These are phyloP conservation scores for Nakaseomyces nivariensis DNA, from an alignment of 1,139 yeast species.

Conservation along the genomic window DNA sequence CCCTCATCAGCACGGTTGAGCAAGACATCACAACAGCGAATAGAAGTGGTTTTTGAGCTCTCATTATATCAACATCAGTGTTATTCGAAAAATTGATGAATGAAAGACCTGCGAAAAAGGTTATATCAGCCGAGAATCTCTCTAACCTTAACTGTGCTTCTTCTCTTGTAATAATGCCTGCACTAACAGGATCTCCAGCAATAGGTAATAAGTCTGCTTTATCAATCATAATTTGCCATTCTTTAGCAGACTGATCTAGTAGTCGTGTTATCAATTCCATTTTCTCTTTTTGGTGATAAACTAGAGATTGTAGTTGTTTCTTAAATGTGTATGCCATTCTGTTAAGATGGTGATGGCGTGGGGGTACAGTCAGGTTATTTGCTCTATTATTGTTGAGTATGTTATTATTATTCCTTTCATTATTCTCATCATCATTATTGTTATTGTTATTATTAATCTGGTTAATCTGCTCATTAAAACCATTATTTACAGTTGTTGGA, in stretches of 20 bases:
- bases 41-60: conserved; percentile 46
- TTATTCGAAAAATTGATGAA: conserved; percentile 43
- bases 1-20: conserved; percentile 38
- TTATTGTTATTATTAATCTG: neutral
- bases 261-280: conserved; percentile 15
- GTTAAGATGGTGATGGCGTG: neutral
- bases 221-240: conserved; percentile 21
- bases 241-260: conserved; percentile 16
- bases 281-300: conserved; percentile 21
- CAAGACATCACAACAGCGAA: conserved; percentile 58
- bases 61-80: conserved; percentile 38
- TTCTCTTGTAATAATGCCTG: conserved; percentile 38
- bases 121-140: conserved; percentile 35
- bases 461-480: neutral
- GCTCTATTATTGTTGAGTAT: neutral
- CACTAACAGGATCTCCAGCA: conserved; percentile 36
- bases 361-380: too few species aligned
- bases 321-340: conserved; percentile 18
- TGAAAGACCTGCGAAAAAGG: conserved; percentile 36
- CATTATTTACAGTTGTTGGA: neutral
- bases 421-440: neutral
- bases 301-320: conserved; percentile 17
- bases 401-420: neutral
- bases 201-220: conserved; percentile 14
- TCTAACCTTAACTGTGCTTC: conserved; percentile 43